Evolutionary conservation across 306 rosid species (phyloP), one percentile per base, ranked within the genome.

Genomic region (Sechiopsis laciniata): DNA sequence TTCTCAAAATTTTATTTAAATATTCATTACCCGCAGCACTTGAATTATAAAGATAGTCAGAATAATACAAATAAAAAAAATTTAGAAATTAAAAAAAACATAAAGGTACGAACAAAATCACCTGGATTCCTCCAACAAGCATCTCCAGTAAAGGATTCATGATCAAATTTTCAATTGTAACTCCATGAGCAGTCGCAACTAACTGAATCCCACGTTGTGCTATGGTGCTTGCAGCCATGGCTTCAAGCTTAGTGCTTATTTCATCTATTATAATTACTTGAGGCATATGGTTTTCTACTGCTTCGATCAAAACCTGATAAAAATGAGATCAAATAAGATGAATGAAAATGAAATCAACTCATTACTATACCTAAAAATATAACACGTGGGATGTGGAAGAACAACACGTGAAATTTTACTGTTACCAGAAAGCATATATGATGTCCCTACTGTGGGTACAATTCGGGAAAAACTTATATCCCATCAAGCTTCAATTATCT

Each of bases 81-180:
- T n/a, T n/a, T n/a, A n/a, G n/a, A n/a, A n/a, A n/a, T n/a, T n/a
- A n/a, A n/a, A n/a, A n/a, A n/a, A n/a, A n/a, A n/a, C n/a, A n/a
- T n/a, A n/a, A n/a, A 73, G 40, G 66, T 57, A 79, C 82, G 67
- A 66, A 55, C 61, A 42, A 75, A 7, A 78, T 77, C 79, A 94
- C 99, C 96, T 94, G 96, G 84, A 91, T 83, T 83, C 99, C 96
- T 71, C 99, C 99, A 73, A 94, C 92, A 40, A 94, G 95, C 99
- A 94, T 94, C 82, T 94, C 99, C 80, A 87, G 75, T 10, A 94
- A 89, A 68, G 97, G 99, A 78, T 89, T 94, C 87, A 86, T 94
- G 68, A 88, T 91, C 79, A 94, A 78, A 81, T 94, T 94, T 86
- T 91, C 96, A 59, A 94, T 94, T 64, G 96, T 94, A 80, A 94